phyloP scores from a whole-genome alignment of 352 stramenopile species.

The Achlya hypogyna region DNA sequence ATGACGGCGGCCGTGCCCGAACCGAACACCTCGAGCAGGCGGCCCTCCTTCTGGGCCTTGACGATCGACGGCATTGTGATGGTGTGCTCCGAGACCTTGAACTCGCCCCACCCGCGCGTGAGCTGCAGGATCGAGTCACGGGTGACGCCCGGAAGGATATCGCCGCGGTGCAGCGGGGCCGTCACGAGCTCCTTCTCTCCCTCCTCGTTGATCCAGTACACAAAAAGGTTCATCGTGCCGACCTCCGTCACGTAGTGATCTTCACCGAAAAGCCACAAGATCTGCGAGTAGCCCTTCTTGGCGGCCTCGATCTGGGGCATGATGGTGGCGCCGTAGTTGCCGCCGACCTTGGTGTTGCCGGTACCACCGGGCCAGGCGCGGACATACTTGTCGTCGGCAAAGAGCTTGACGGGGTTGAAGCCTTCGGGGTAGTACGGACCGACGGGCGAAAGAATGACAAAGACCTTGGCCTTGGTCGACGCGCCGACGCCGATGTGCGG shows the following conservation, averaged over 20 bases:
- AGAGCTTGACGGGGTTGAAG: slow-evolving; percentile 87
- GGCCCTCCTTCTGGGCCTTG: slow-evolving; percentile 83
- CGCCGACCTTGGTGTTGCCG: slow-evolving; percentile 89
- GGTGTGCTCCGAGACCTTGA: slow-evolving; percentile 91
- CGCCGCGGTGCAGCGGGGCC: slow-evolving; percentile 86
- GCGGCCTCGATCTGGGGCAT: slow-evolving; percentile 84
- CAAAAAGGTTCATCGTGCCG: slow-evolving; percentile 98
- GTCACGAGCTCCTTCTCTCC: slow-evolving; percentile 89
- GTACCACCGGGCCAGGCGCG: slow-evolving; percentile 95
- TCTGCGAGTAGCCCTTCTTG: slow-evolving; percentile 82
- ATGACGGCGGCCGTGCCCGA: slow-evolving; percentile 94
- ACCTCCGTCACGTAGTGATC: slow-evolving; percentile 86
- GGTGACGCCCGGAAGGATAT: slow-evolving; percentile 97
- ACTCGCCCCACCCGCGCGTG: slow-evolving; percentile 83
- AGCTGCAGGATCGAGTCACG: slow-evolving; percentile 93
- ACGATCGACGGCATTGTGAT: slow-evolving; percentile 93
- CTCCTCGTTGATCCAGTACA: slow-evolving; percentile 91
- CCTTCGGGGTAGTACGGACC: slow-evolving; percentile 96
- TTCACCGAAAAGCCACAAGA: slow-evolving; percentile 94
- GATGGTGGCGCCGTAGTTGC: slow-evolving; percentile 88
- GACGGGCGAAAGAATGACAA: slow-evolving; percentile 93
- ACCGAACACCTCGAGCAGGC: slow-evolving; percentile 93
- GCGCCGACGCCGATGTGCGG: slow-evolving; percentile 84
- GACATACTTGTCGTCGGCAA: slow-evolving; percentile 88
- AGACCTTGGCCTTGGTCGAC: slow-evolving; percentile 88